Base-by-base conservation (phyloP, 2,329 filamentous ascomycete species). In the Thyridium curvatum region DNA sequence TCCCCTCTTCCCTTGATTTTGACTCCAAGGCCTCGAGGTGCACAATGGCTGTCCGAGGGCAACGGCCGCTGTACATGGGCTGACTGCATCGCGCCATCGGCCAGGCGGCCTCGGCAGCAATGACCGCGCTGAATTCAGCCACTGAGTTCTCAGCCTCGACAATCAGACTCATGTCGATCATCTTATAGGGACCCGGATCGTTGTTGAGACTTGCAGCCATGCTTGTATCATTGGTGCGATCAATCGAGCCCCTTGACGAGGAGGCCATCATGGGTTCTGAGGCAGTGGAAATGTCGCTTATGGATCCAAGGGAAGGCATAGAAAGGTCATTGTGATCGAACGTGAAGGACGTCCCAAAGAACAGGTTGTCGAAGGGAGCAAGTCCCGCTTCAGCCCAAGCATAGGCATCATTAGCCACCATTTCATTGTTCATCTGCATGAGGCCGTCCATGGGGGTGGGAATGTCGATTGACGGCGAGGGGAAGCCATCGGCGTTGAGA, bases 11-110 rank as follows among this genome's bases (percentile, higher is more conserved):
- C 41, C 68, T 71, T 3, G 67, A 70, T 45, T 67, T 69, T 17
- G 68, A 61, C 47, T 73, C 70, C 17, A 76, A 54, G 34, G 63
- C 68, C 48, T 74, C 69, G 0, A 75, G 58, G 42, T 75, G 70
- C 17, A 71, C 59, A 28, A 72, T 69, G 4, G 69, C 69, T 8
- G 71, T 74, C 4, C 66, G 61, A 1, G 68, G 69, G 37, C 70
- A 74, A 2, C 58, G 52, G 3, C 58, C 64, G 0, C 68, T 68
- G 45, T 60, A 69, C 12, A 63, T 55, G 3, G 61, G 62, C 1
- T 64, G 66, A 41, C 68, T 74, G 50, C 72, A 74, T 14, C 69
- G 61, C 4, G 70, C 71, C 21, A 75, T 49, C 12, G 71, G 70
- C 72, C 71, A 76, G 1, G 64, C 66, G 2, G 61, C 61, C 45